A percentile compares a stretch with the other conserved stretches of the same genome.
These are phyloP conservation scores for Alternaria postmessia DNA, from an alignment of 2,329 filamentous ascomycete genomes.

Conservation along the genomic window DNA sequence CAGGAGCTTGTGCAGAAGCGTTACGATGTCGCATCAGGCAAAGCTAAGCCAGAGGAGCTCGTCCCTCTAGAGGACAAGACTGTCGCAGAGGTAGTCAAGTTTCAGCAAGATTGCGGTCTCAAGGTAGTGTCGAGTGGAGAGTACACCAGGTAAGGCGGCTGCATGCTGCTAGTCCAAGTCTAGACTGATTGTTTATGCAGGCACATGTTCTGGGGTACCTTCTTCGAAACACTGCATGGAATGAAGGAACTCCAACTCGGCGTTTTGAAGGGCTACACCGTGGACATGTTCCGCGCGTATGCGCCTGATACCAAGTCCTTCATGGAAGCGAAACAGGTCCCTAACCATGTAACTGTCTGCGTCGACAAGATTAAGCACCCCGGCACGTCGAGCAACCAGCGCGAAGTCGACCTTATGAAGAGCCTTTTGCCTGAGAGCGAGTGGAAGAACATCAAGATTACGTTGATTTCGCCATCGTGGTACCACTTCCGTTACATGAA, in stretches of 20 bases:
- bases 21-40: conserved; percentile 59
- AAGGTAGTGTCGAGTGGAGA: conserved; percentile 74
- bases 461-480: conserved; percentile 72
- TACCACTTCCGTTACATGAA: conserved; percentile 73
- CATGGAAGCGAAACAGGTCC: conserved; percentile 63
- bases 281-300: conserved; percentile 65
- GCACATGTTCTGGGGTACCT: conserved; percentile 65
- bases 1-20: conserved; percentile 67
- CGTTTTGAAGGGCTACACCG: conserved; percentile 56
- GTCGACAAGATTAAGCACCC: conserved; percentile 66
- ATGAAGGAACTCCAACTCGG: conserved; percentile 61
- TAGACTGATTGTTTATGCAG: conserved; percentile 31
- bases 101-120: conserved; percentile 70
- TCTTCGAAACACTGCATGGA: conserved; percentile 63
- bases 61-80: conserved; percentile 69
- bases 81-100: conserved; percentile 70
- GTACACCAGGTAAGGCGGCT: conserved; percentile 56
- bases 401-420: conserved; percentile 68
- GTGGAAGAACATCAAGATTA: conserved; percentile 73
- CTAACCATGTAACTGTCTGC: conserved; percentile 65
- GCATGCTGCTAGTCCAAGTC: not conserved
- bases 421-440: conserved; percentile 66
- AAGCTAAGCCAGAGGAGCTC: conserved; percentile 58
- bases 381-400: conserved; percentile 63
- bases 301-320: conserved; percentile 70